Conservation (phyloP, 805 yeast species). For the Candida orba region DNA sequence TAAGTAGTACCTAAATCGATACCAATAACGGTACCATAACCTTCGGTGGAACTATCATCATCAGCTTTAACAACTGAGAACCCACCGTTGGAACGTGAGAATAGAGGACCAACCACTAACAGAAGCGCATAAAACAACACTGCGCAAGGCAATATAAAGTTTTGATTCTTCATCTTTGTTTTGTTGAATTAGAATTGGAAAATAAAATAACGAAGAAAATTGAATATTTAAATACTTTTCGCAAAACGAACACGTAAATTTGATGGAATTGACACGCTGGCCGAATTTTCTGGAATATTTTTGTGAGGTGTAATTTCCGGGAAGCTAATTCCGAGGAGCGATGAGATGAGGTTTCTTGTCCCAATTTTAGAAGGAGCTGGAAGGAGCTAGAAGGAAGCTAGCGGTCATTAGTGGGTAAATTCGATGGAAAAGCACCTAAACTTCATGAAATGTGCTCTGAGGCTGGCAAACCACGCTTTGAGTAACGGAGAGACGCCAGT, state of each 20-base stretch:
- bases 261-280: background rate
- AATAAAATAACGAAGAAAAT: too few relatives aligned
- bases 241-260: background rate
- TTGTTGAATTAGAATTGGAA: too few relatives aligned
- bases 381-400: too few relatives aligned
- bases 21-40: slow-evolving; percentile 71
- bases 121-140: slow-evolving; percentile 25
- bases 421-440: slow-evolving; percentile 9
- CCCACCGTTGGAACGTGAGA: slow-evolving; percentile 8
- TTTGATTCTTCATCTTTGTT: slow-evolving; percentile 22
- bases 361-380: too few relatives aligned
- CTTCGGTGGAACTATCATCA: slow-evolving; percentile 30
- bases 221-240: background rate
- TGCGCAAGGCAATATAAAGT: slow-evolving; percentile 28
- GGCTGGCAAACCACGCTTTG: slow-evolving; percentile 59
- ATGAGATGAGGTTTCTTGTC: background rate
- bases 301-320: too few relatives aligned
- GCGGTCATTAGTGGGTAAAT: too few relatives aligned
- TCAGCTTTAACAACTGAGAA: slow-evolving; percentile 22
- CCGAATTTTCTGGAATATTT: background rate
- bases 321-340: too few relatives aligned
- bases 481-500: slow-evolving; percentile 75
- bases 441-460: slow-evolving; percentile 46
- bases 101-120: slow-evolving; percentile 21
- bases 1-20: slow-evolving; percentile 97